Percentiles rank a stretch among this genome's conserved stretches.
Evolutionary conservation across 345 rosid genomes (phyloP).

Genomic region (Hibiscus mutabilis): DNA sequence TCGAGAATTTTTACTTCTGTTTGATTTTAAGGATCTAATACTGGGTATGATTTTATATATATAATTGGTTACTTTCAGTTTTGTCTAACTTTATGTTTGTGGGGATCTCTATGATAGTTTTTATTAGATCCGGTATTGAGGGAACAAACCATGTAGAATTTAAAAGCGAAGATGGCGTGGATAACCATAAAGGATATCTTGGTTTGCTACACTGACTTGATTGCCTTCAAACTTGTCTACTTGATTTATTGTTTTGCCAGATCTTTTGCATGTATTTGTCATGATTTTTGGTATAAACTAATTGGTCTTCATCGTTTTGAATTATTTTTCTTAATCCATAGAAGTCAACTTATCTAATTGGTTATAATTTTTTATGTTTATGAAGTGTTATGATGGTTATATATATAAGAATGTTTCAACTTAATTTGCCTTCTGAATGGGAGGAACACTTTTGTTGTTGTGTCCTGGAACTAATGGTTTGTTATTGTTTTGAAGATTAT

Average conservation of each 20-base stretch:
- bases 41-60: conserved; percentile 15
- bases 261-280: not conserved
- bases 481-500: not conserved
- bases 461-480: not conserved
- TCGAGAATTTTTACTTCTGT: not conserved
- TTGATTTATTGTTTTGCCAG: not conserved
- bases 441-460: not conserved
- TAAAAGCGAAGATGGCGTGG: not conserved
- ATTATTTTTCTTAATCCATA: not conserved
- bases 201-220: not conserved
- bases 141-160: not conserved
- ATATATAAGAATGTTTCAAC: not conserved
- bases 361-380: not conserved
- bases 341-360: not conserved
- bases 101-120: not conserved
- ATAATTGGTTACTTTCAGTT: not conserved
- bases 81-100: not conserved
- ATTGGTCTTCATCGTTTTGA: not conserved
- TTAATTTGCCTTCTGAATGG: no score
- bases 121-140: not conserved
- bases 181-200: not conserved
- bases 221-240: not conserved
- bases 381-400: not conserved
- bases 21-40: conserved; percentile 12
- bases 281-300: not conserved